These are phyloP conservation scores for Mycotypha africana DNA, from an alignment of 371 early-diverging fungal species.

Conservation along the genomic window DNA sequence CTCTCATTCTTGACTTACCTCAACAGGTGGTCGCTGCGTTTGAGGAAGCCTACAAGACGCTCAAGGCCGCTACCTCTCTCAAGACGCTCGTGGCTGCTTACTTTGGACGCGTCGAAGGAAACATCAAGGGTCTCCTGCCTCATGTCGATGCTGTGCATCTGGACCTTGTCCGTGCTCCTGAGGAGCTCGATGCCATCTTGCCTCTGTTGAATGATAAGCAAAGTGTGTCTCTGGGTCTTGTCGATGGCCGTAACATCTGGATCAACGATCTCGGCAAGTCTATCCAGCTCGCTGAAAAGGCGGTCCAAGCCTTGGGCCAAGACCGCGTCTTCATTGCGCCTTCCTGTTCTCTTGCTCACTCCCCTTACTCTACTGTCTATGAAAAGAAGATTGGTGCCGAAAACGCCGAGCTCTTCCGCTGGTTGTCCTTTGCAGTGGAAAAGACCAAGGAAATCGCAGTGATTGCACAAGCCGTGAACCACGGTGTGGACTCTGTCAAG, in stretches of 20 bases:
- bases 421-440: conserved; percentile 93
- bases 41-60: conserved; percentile 60
- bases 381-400: conserved; percentile 71
- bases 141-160: conserved; percentile 84
- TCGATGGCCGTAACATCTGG: conserved; percentile 98
- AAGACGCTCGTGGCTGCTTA: conserved; percentile 87
- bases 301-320: conserved; percentile 59
- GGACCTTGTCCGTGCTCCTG: conserved; percentile 86
- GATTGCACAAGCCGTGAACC: conserved; percentile 68
- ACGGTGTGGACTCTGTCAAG: conserved; percentile 63
- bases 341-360: conserved; percentile 90
- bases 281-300: conserved; percentile 62
- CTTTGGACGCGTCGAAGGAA: conserved; percentile 84
- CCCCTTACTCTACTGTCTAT: conserved; percentile 81
- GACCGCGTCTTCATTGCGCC: conserved; percentile 81
- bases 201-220: conserved; percentile 48
- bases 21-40: conserved; percentile 42
- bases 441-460: conserved; percentile 80
- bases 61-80: conserved; percentile 53
- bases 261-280: conserved; percentile 80
- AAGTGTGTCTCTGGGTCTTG: conserved; percentile 81
- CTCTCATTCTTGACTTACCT: conserved; percentile 73
- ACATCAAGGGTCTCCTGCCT: conserved; percentile 61
- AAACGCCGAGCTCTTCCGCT: conserved; percentile 78
- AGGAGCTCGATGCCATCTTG: conserved; percentile 71